phyloP scores from a whole-genome alignment of 306 rosid genomes.

The Lathyrus tuberosus region DNA sequence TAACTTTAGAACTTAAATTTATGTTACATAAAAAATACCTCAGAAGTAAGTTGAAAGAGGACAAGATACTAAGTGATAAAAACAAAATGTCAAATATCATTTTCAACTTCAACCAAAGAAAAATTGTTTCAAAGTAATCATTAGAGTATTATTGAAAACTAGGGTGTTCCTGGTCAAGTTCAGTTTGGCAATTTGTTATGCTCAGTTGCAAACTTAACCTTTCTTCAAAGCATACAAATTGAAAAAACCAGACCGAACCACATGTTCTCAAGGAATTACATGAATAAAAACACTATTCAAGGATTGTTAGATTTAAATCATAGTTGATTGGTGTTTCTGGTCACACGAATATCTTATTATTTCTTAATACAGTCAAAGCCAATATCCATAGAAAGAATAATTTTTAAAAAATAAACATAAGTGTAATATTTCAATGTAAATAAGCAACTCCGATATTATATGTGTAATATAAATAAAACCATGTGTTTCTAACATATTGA shows the following conservation, averaged over 20 bases:
- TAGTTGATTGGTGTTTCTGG: conserved; percentile 25
- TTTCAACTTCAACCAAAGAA: conserved; percentile 24
- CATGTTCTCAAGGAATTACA: conserved; percentile 17
- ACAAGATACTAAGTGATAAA: conserved; percentile 4
- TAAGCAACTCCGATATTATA: conserved; percentile 20
- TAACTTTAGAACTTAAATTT: conserved; percentile 7
- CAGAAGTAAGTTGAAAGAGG: no score
- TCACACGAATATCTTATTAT: conserved; percentile 12
- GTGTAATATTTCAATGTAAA: conserved; percentile 23
- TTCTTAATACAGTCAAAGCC: conserved; percentile 22
- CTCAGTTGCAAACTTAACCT: conserved; percentile 24
- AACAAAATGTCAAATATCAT: not conserved
- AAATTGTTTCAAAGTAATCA: conserved; percentile 4
- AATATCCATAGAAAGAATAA: conserved; percentile 8
- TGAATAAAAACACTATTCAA: conserved; percentile 13
- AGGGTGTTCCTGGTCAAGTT: not conserved
- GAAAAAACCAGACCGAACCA: conserved; percentile 17
- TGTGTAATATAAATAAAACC: conserved; percentile 29
- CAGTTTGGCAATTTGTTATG: conserved; percentile 10
- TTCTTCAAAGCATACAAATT: conserved; percentile 1
- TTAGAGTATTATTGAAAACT: not conserved
- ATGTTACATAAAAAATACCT: not conserved
- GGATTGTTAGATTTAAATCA: conserved; percentile 15
- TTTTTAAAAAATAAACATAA: conserved; percentile 23
- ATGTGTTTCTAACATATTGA: conserved; percentile 1